phyloP scores from a whole-genome alignment of 2,329 filamentous ascomycete genomes.

The Didymellaceae sp. region DNA sequence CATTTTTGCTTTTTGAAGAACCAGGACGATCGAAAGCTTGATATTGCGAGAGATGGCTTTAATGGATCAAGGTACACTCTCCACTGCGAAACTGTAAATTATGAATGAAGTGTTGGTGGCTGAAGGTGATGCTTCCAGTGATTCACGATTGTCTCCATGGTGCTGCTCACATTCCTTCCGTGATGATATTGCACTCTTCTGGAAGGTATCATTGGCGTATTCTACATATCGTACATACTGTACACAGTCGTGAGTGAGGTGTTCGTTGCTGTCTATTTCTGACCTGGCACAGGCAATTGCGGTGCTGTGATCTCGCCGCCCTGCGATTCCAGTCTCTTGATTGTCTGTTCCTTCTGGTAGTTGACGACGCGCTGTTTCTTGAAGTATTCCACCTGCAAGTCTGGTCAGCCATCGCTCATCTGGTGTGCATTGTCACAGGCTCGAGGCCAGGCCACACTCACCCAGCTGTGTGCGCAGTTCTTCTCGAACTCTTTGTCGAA shows the following conservation, averaged over 20 bases:
- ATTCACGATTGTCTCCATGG: too few relatives aligned
- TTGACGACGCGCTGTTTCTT: conserved; percentile 96
- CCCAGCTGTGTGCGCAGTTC: conserved; percentile 91
- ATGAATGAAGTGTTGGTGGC: too few relatives aligned
- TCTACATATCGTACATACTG: conserved; percentile 33
- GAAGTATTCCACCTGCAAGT: conserved; percentile 85
- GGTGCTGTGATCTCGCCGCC: conserved; percentile 48
- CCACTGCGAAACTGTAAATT: too few relatives aligned
- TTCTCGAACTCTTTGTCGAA: conserved; percentile 75
- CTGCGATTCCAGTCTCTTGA: conserved; percentile 52
- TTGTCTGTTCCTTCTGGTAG: conserved; percentile 78
- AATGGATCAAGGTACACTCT: too few relatives aligned
- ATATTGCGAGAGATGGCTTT: too few relatives aligned
- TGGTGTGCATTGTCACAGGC: not conserved
- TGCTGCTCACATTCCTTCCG: too few relatives aligned
- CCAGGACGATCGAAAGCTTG: too few relatives aligned
- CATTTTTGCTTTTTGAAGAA: too few relatives aligned
- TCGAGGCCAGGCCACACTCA: conserved; percentile 55
- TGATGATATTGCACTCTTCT: not conserved
- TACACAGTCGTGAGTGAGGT: conserved; percentile 29
- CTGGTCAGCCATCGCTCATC: conserved; percentile 13
- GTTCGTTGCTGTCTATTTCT: conserved; percentile 17
- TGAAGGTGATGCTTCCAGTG: too few relatives aligned
- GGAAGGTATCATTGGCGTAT: not conserved
- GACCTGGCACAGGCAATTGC: conserved; percentile 39